These are phyloP conservation scores for Tausonia pullulans DNA, from an alignment of 1,284 basidiomycete genomes.

Conservation along the genomic window DNA sequence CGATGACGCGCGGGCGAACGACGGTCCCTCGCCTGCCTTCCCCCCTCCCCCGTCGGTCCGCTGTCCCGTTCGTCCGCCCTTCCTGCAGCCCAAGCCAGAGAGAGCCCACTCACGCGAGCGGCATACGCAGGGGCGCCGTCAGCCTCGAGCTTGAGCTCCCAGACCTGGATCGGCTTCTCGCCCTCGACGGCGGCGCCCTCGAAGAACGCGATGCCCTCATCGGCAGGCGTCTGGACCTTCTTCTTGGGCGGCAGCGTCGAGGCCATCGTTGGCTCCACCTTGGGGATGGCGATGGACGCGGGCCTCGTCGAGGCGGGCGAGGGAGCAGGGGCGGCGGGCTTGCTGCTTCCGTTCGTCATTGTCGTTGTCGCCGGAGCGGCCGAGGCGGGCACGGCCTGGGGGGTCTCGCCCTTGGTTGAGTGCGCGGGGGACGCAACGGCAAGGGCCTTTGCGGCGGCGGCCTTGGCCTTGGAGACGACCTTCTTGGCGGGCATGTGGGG, in stretches of 20 bases:
- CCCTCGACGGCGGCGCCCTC: constrained; percentile 40
- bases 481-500: too few relatives aligned
- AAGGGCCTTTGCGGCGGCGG: too few relatives aligned
- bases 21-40: too few relatives aligned
- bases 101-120: too few relatives aligned
- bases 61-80: neutral
- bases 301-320: neutral
- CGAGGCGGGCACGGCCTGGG: too few relatives aligned
- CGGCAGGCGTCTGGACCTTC: constrained; percentile 62
- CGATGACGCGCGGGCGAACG: too few relatives aligned
- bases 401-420: too few relatives aligned
- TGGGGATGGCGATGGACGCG: constrained; percentile 3
- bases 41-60: too few relatives aligned
- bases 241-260: neutral
- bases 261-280: neutral
- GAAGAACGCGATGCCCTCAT: constrained; percentile 82
- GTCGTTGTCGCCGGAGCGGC: neutral
- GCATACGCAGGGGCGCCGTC: constrained; percentile 66
- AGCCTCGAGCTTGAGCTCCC: constrained; percentile 68
- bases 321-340: neutral
- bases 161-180: constrained; percentile 62
- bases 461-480: too few relatives aligned
- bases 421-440: too few relatives aligned
- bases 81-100: neutral
- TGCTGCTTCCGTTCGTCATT: neutral